Conservation (phyloP, 192 early-diverging fungal genomes). For the Diversispora epigaea region DNA sequence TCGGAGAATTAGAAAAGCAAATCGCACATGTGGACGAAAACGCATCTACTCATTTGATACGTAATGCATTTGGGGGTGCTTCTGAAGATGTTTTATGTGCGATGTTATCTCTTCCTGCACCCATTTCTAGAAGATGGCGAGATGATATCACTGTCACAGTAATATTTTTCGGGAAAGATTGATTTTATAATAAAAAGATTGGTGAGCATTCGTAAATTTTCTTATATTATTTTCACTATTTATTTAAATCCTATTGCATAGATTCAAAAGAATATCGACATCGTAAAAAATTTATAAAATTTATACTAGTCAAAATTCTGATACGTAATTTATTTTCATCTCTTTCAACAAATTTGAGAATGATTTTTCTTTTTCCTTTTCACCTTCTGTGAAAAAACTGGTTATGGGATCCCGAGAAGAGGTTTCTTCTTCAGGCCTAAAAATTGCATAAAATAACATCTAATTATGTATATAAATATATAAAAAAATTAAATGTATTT, state of each 20-base stretch:
- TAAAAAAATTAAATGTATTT: background rate
- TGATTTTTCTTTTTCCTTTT: conserved; percentile 1
- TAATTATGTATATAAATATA: background rate
- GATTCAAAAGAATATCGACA: too few species aligned
- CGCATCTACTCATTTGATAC: conserved; percentile 70
- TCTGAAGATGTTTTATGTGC: conserved; percentile 62
- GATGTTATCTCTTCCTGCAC: conserved; percentile 63
- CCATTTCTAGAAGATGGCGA: conserved; percentile 63
- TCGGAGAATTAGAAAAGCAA: conserved; percentile 28
- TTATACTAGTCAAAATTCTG: background rate
- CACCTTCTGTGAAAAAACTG: background rate
- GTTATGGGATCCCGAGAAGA: background rate
- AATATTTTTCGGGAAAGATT: conserved; percentile 14
- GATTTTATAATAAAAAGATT: background rate
- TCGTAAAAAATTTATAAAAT: background rate
- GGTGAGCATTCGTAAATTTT: background rate
- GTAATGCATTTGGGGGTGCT: conserved; percentile 62
- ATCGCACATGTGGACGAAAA: conserved; percentile 45
- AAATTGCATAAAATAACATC: background rate
- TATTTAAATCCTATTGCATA: too few species aligned
- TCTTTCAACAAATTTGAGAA: background rate
- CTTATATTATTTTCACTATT: too few species aligned
- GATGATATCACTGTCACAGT: conserved; percentile 85
- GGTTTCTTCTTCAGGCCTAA: conserved; percentile 11
- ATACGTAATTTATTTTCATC: background rate